Evolutionary conservation across 2,329 filamentous ascomycete genomes (phyloP).

Genomic region (Elsinoe necatrix): DNA sequence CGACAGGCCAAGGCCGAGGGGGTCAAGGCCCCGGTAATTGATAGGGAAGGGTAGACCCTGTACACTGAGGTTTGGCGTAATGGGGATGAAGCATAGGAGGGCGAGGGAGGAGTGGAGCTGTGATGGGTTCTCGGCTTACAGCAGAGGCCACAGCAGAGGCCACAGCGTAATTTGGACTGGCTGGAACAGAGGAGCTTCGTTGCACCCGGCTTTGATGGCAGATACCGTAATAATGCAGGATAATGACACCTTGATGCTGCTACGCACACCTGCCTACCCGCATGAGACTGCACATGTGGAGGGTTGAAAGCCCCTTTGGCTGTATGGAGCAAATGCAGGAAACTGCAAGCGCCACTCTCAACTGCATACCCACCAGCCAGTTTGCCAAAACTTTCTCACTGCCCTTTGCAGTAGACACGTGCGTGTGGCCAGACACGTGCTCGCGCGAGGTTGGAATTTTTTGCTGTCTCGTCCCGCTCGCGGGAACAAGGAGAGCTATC

Average conservation of each 20-base stretch:
- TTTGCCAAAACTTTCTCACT: no score
- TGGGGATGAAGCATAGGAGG: not conserved
- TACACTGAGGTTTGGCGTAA: no score
- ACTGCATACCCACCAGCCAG: no score
- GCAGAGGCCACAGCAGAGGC: no score
- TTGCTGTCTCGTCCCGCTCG: no score
- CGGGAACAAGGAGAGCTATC: not conserved
- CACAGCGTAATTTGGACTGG: no score
- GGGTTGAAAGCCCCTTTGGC: not conserved
- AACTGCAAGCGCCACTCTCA: no score
- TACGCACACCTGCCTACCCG: not conserved
- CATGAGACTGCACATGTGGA: not conserved
- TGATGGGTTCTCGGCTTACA: not conserved
- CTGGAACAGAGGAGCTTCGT: no score
- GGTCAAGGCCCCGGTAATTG: constrained; percentile 28
- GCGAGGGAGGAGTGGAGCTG: not conserved
- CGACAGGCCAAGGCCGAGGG: constrained; percentile 26
- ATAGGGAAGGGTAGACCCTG: constrained; percentile 24
- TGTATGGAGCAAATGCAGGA: not conserved
- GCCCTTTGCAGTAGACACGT: not conserved
- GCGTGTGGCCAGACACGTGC: not conserved
- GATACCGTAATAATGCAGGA: not conserved
- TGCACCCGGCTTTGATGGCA: no score
- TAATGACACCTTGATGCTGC: not conserved
- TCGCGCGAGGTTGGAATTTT: no score